These are phyloP conservation scores for Viola pubescens DNA, from an alignment of 441 rosid species.

Conservation along the genomic window DNA sequence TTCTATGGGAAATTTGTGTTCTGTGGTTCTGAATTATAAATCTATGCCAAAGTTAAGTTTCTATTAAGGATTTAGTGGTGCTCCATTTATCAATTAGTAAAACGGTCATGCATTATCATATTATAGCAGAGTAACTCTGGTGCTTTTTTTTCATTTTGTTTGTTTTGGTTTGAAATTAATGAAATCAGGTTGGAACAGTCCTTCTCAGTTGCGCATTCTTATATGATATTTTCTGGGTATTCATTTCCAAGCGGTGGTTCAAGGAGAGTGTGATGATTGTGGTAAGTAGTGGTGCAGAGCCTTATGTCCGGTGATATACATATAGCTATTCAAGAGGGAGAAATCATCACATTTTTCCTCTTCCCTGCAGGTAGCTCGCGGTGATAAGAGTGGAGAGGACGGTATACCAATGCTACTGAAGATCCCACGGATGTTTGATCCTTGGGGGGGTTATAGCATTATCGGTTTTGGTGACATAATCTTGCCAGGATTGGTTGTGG, in stretches of 20 bases:
- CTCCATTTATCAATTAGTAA: too few species aligned
- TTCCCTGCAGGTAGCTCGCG: slow-evolving; percentile 64
- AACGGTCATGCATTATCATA: not conserved
- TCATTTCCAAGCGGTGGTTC: slow-evolving; percentile 71
- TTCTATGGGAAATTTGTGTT: too few species aligned
- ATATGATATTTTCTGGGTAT: slow-evolving; percentile 96
- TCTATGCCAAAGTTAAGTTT: too few species aligned
- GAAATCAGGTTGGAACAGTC: slow-evolving; percentile 77
- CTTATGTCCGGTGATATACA: too few species aligned
- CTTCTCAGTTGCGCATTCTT: slow-evolving; percentile 87
- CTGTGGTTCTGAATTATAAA: too few species aligned
- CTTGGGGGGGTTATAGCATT: slow-evolving; percentile 88
- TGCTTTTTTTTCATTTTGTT: not conserved
- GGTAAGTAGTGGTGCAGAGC: slow-evolving; percentile 38
- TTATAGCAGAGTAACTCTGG: not conserved
- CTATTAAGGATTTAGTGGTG: too few species aligned
- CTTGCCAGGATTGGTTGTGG: slow-evolving; percentile 63
- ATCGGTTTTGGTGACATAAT: slow-evolving; percentile 85
- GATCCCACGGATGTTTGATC: slow-evolving; percentile 77
- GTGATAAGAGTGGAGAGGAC: slow-evolving; percentile 78
- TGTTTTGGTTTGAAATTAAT: slow-evolving; percentile 11
- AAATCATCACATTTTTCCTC: not conserved
- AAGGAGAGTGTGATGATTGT: slow-evolving; percentile 95
- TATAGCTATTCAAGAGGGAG: too few species aligned
- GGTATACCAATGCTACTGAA: slow-evolving; percentile 78